A percentile compares a stretch with the other conserved stretches of the same genome.
phyloP scores from a whole-genome alignment of 805 yeast species.

The Sugiyamaella qingdaonensis region DNA sequence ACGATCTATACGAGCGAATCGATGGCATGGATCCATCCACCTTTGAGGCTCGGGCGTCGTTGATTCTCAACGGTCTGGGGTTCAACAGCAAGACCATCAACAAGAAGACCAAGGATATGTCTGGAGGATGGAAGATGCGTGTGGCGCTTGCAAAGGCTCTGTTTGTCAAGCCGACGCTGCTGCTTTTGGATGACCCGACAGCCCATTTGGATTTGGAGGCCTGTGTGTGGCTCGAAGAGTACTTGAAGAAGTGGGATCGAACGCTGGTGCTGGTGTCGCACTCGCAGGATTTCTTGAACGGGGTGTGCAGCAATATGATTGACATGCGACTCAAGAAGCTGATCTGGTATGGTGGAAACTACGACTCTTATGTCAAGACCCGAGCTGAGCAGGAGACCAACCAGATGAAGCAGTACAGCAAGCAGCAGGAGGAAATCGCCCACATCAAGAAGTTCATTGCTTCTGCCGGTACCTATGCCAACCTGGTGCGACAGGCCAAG shows the following conservation, averaged over 20 bases:
- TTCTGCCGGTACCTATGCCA: slow-evolving; percentile 99
- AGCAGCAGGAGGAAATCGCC: slow-evolving; percentile 98
- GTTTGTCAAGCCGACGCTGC: slow-evolving; percentile 94
- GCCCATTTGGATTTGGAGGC: slow-evolving; percentile 99
- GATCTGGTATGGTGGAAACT: slow-evolving; percentile 90
- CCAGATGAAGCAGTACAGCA: slow-evolving; percentile 94
- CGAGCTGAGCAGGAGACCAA: slow-evolving; percentile 90
- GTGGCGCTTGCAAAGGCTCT: slow-evolving; percentile 97
- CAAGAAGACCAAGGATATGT: slow-evolving; percentile 97
- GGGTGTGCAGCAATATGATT: slow-evolving; percentile 96
- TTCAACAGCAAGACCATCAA: slow-evolving; percentile 81
- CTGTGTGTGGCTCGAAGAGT: slow-evolving; percentile 99
- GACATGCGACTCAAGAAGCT: slow-evolving; percentile 88
- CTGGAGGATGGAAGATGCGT: slow-evolving; percentile 99
- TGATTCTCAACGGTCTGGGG: slow-evolving; percentile 95
- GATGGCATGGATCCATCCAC: slow-evolving; percentile 95
- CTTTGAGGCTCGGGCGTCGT: slow-evolving; percentile 93
- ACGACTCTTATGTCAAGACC: slow-evolving; percentile 94
- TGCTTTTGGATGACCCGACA: slow-evolving; percentile 96
- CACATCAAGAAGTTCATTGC: slow-evolving; percentile 99
- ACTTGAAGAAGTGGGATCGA: slow-evolving; percentile 89
- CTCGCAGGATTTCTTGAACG: slow-evolving; percentile 98
- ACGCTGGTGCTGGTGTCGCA: slow-evolving; percentile 92
- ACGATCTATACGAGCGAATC: slow-evolving; percentile 88
- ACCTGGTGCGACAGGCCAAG: slow-evolving; percentile 96